These are phyloP conservation scores for Podaxis mareebaensis DNA, from an alignment of 768 basidiomycete species.

Conservation along the genomic window DNA sequence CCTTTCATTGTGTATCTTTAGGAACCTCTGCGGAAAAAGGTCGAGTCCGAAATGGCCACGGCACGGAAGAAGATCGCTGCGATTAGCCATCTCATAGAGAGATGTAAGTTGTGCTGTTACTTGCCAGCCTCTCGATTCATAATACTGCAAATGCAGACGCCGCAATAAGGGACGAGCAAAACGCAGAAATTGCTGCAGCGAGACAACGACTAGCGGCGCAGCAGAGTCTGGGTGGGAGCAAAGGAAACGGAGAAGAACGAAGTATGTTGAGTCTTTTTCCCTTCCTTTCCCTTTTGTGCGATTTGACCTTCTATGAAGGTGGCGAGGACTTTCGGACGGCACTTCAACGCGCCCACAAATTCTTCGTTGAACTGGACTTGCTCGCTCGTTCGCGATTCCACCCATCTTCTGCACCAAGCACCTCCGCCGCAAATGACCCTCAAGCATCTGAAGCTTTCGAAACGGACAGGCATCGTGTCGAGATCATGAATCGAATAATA, in stretches of 20 bases:
- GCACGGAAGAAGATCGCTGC: slow-evolving; percentile 72
- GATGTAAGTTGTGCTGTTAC: slow-evolving; percentile 36
- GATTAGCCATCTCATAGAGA: slow-evolving; percentile 61
- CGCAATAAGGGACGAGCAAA: slow-evolving; percentile 12
- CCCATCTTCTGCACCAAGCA: slow-evolving; percentile 32
- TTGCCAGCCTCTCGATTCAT: not conserved
- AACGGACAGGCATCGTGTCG: slow-evolving; percentile 55
- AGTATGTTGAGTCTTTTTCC: slow-evolving; percentile 33
- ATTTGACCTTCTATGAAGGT: slow-evolving; percentile 19
- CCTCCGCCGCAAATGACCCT: slow-evolving; percentile 28
- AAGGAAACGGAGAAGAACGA: slow-evolving; percentile 30
- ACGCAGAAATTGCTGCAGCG: slow-evolving; percentile 15
- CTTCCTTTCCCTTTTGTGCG: not conserved
- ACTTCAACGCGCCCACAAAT: slow-evolving; percentile 61
- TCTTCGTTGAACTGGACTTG: slow-evolving; percentile 56
- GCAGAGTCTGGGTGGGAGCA: slow-evolving; percentile 18
- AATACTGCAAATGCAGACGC: slow-evolving; percentile 11
- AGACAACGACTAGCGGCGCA: slow-evolving; percentile 23
- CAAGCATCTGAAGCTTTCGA: slow-evolving; percentile 39
- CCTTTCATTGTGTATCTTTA: slow-evolving; percentile 25
- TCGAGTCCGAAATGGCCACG: slow-evolving; percentile 75
- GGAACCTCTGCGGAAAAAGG: slow-evolving; percentile 68
- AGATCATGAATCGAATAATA: slow-evolving; percentile 65
- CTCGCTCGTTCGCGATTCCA: slow-evolving; percentile 40
- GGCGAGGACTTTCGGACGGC: slow-evolving; percentile 75